phyloP scores from a whole-genome alignment of 352 stramenopile species.

The Elongisporangium anandrum region DNA sequence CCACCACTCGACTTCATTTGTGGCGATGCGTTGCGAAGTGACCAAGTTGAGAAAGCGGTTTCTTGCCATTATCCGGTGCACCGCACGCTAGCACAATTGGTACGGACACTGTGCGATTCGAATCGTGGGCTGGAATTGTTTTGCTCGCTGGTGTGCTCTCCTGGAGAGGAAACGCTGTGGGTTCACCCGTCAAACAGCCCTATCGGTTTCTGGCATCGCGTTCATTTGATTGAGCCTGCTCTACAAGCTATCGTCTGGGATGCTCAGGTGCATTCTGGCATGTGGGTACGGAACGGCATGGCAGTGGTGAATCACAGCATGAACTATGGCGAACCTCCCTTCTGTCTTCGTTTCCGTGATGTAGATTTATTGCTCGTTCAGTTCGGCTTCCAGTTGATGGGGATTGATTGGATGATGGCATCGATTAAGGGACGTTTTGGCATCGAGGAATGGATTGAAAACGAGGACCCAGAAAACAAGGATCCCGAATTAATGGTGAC shows the following conservation, averaged over 20 bases:
- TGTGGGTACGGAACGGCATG: conserved; percentile 84
- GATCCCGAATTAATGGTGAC: conserved; percentile 74
- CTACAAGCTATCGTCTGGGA: conserved; percentile 86
- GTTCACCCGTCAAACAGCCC: conserved; percentile 48
- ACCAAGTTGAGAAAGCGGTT: conserved; percentile 60
- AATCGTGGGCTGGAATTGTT: conserved; percentile 51
- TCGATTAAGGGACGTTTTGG: conserved; percentile 74
- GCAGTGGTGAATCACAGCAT: conserved; percentile 87
- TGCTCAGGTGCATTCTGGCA: conserved; percentile 73
- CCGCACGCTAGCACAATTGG: conserved; percentile 66
- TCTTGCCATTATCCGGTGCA: conserved; percentile 83
- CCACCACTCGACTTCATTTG: conserved; percentile 53
- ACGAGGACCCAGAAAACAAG: conserved; percentile 25
- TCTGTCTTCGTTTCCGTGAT: conserved; percentile 80
- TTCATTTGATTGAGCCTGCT: conserved; percentile 73
- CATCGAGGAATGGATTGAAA: conserved; percentile 52
- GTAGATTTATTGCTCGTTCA: conserved; percentile 78
- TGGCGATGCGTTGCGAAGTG: conserved; percentile 39
- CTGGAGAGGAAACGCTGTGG: conserved; percentile 38
- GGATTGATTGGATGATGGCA: conserved; percentile 72
- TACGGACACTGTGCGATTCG: conserved; percentile 64
- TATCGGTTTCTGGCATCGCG: conserved; percentile 78
- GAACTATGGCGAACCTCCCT: conserved; percentile 87
- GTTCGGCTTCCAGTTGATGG: conserved; percentile 69
- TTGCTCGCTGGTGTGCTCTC: conserved; percentile 39